Base-by-base conservation (phyloP, 768 basidiomycete genomes). In the Tubosaeta sp. region DNA sequence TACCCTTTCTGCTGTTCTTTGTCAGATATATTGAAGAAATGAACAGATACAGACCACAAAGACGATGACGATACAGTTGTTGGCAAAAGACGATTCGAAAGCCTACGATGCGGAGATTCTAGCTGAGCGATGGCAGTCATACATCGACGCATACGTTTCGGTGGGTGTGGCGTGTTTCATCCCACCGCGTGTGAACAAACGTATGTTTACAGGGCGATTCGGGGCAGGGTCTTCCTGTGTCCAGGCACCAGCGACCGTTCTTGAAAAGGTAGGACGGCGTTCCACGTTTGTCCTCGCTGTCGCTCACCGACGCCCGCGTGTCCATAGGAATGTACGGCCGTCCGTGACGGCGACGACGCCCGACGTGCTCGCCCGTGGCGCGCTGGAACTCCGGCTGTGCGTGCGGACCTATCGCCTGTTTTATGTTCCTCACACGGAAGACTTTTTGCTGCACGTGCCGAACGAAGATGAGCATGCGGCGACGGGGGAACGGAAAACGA, bases 351-450 rank as follows among this genome's bases (percentile, higher is more conserved):
- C 74, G 11, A 58, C 63, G 4, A 69, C 68, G 10, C 79, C 77
- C 0, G 73, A 81, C 38, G 71, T 81, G 22, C 59, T 76, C 27
- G 75, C 82, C 1, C 74, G 65, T 34, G 85, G 86, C 31, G 78
- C 78, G 4, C 76, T 95, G 16, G 88, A 91, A 67, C 88, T 91
- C 65, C 86, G 86, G 56, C 81, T 97, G 51, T 95, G 94, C 68
- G 77, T 91, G 33, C 77, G 63, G 5, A 64, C 63, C n/a, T 64
- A 64, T 10, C 63, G 63, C 27, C 45, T 64, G 41, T 64, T 64
- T 37, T 64, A 63, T 29, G 64, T 64, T 42, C 61, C 63, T 2
- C 58, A 63, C 3, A 64, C 63, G 16, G 63, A 64, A 37, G 63
- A 64, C 45, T 64, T 65, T 51, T 51, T 64, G 34, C 9, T 63